Evolutionary conservation across 75 land plant genomes (phyloP), one percentile per base, ranked within the genome.

Genomic region (Picea sitchensis): DNA sequence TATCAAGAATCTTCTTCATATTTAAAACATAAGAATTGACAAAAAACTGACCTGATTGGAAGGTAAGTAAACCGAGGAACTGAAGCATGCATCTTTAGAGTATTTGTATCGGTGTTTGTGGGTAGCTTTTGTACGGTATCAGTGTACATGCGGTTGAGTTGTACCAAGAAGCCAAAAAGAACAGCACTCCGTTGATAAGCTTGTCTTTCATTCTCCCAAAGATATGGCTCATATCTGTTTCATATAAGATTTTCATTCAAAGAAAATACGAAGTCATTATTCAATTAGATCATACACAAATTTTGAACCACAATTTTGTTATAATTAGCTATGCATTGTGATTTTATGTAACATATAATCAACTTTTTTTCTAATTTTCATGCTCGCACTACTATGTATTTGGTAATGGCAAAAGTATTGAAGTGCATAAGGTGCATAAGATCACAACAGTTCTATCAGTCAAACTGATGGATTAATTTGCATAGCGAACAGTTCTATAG

Each of bases 121-220:
- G 92, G 91, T 31, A 85, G 74, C 78, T 89, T 93, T 73, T 88
- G 98, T 14, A 81, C 88, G 78, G 84, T 83, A 60, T 98, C 91
- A 26, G 87, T 93, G 67, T 95, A 90, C 86, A 95, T 79, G 64
- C 98, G 91, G 71, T 98, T 90, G 20, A 95, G 89, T 67, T 98
- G 98, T 62, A 93, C 96, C 74, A 95, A 86, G 77, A 92, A 92
- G 2, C 98, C 99, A 84, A 95, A 98, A 5, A 98, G 89, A 63
- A 98, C 99, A 71, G 98, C 91, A 87, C 89, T 87, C 51, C 95
- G 83, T 47, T 90, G 93, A 80, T 98, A 98, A 38, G 91, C 79
- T 68, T 98, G 99, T 76, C 78, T 92, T 83, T 92, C 99, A 87
- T 98, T 96, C 82, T 98, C 99, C 99, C 98, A 95, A 56, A 98